Evolutionary conservation across 2,329 filamentous ascomycete species (phyloP).

Genomic region (Arachnomyces sp.): DNA sequence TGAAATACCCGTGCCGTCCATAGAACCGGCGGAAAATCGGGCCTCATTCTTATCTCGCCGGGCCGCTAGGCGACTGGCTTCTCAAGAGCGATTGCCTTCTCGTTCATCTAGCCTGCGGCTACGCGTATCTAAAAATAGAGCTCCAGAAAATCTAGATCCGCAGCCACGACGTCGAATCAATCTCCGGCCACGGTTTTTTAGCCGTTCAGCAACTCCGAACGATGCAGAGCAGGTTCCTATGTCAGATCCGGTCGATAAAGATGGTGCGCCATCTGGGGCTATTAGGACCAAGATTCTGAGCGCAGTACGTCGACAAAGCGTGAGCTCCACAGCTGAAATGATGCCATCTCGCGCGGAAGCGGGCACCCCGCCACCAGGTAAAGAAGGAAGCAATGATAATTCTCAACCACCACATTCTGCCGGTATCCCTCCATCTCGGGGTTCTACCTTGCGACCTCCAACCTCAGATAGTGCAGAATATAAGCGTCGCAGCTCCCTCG

Average conservation of each 20-base stretch:
- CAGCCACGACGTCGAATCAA: slow-evolving; percentile 27
- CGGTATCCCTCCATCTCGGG: slow-evolving; percentile 10
- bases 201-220: slow-evolving; percentile 19
- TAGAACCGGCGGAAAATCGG: too few species aligned
- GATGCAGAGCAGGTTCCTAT: slow-evolving; percentile 21
- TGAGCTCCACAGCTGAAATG: slow-evolving; percentile 11
- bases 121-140: slow-evolving; percentile 16
- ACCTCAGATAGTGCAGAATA: slow-evolving; percentile 26
- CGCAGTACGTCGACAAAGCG: slow-evolving; percentile 7
- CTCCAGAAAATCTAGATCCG: slow-evolving; percentile 11
- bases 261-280: slow-evolving; percentile 26
- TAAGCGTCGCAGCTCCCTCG: slow-evolving; percentile 30
- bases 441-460: slow-evolving; percentile 14
- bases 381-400: too few species aligned
- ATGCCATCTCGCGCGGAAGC: slow-evolving; percentile 10
- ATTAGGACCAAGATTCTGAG: slow-evolving; percentile 22
- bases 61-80: background rate
- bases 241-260: slow-evolving; percentile 18
- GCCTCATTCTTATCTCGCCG: too few species aligned
- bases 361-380: slow-evolving; percentile 10
- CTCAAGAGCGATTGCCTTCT: slow-evolving; percentile 19
- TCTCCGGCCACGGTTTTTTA: slow-evolving; percentile 30
- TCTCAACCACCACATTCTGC: too few species aligned
- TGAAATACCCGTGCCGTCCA: too few species aligned
- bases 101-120: slow-evolving; percentile 23